Conservation (phyloP, 2,329 filamentous ascomycete species). For the Lithohypha guttulata region DNA sequence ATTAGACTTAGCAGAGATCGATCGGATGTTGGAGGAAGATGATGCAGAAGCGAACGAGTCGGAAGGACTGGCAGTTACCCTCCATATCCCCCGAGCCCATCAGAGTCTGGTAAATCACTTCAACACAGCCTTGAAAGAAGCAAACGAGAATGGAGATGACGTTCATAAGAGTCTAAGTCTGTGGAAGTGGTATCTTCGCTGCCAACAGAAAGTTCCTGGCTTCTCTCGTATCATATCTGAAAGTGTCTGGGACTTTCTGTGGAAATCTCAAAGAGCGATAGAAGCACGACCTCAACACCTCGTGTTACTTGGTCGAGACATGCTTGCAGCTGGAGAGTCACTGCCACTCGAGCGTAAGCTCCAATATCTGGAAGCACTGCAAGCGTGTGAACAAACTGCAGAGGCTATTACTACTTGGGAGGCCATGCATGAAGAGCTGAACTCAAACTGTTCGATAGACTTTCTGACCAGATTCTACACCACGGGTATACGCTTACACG, state of each 20-base stretch:
- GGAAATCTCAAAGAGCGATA: conserved; percentile 44
- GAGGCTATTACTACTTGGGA: conserved; percentile 56
- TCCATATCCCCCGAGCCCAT: conserved; percentile 27
- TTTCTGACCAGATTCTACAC: conserved; percentile 31
- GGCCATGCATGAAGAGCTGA: conserved; percentile 24
- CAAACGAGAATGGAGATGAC: conserved; percentile 25
- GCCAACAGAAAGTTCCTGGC: conserved; percentile 35
- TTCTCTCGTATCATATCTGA: conserved; percentile 48
- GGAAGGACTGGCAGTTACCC: conserved; percentile 24
- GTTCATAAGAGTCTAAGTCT: conserved; percentile 27
- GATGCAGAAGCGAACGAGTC: conserved; percentile 9
- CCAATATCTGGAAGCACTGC: conserved; percentile 57
- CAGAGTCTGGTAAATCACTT: conserved; percentile 31
- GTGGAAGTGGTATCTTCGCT: conserved; percentile 43
- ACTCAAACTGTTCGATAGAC: background rate
- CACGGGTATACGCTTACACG: conserved; percentile 42
- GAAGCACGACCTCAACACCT: conserved; percentile 50
- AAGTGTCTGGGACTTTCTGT: conserved; percentile 55
- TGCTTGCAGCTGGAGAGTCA: conserved; percentile 47
- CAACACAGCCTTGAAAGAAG: conserved; percentile 28
- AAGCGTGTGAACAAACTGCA: conserved; percentile 49
- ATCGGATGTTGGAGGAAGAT: conserved; percentile 24
- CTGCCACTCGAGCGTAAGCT: conserved; percentile 51
- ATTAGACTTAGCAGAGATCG: conserved; percentile 32
- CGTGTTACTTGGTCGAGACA: conserved; percentile 53